Conservation (phyloP, 805 yeast genomes). For the Sungouiozyma intestinalis region DNA sequence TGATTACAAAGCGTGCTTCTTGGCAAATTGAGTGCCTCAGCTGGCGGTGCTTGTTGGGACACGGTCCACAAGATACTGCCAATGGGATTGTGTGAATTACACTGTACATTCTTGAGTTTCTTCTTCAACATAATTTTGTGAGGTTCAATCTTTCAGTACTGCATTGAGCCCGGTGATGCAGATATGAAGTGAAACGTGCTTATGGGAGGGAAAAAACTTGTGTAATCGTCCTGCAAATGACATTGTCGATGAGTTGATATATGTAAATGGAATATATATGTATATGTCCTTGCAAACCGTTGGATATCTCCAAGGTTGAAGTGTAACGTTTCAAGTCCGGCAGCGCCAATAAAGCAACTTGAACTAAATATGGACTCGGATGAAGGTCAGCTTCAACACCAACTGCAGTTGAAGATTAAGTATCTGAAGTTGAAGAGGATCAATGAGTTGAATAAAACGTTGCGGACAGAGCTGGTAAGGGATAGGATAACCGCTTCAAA, state of each 20-base stretch:
- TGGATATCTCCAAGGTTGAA: too few species aligned
- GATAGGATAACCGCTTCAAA: constrained; percentile 57
- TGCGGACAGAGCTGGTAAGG: constrained; percentile 40
- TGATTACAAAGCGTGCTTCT: too few species aligned
- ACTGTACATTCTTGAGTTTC: too few species aligned
- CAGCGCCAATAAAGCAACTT: too few species aligned
- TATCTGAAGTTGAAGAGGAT: constrained; percentile 51
- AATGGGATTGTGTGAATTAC: too few species aligned
- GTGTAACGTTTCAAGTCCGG: neutral
- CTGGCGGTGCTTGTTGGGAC: too few species aligned
- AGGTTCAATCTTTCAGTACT: neutral
- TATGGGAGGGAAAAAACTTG: neutral
- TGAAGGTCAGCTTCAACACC: constrained; percentile 7
- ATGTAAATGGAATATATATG: neutral
- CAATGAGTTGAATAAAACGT: constrained; percentile 43
- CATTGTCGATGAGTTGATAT: neutral
- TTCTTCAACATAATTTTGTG: neutral
- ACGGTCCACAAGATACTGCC: too few species aligned
- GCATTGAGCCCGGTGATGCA: neutral
- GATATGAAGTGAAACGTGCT: neutral
- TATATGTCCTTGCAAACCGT: too few species aligned
- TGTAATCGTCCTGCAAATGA: neutral
- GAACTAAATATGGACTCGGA: neutral
- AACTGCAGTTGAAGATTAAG: constrained; percentile 36
- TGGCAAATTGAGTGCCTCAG: too few species aligned